phyloP scores from a whole-genome alignment of 371 early-diverging fungal species.

The Lichtheimia ramosa region DNA sequence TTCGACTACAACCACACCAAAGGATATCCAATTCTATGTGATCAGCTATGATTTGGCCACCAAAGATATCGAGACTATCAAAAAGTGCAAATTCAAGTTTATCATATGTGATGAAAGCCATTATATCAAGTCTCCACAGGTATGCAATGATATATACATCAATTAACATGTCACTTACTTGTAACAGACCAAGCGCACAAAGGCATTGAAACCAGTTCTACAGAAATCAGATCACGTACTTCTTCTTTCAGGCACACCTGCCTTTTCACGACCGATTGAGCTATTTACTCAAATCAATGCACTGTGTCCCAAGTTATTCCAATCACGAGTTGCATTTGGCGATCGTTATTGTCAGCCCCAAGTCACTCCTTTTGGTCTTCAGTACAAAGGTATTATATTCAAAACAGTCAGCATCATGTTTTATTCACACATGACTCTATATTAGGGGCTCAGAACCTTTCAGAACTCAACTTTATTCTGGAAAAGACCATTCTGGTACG shows the following conservation, averaged over 20 bases:
- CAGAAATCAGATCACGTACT: slow-evolving; percentile 40
- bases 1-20: neutral
- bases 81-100: slow-evolving; percentile 19
- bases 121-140: slow-evolving; percentile 49
- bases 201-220: slow-evolving; percentile 48
- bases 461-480: slow-evolving; percentile 58
- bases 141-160: slow-evolving; percentile 7
- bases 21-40: slow-evolving; percentile 33
- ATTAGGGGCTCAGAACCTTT: slow-evolving; percentile 49
- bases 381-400: slow-evolving; percentile 15
- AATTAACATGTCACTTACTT: neutral
- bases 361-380: slow-evolving; percentile 13
- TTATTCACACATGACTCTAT: too few species aligned
- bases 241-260: slow-evolving; percentile 60
- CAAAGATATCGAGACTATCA: slow-evolving; percentile 34
- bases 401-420: too few species aligned
- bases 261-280: slow-evolving; percentile 61
- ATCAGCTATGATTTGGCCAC: slow-evolving; percentile 41
- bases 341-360: slow-evolving; percentile 59
- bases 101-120: slow-evolving; percentile 53
- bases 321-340: slow-evolving; percentile 42
- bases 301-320: slow-evolving; percentile 39
- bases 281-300: slow-evolving; percentile 58
- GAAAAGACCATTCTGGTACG: slow-evolving; percentile 58
- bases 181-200: slow-evolving; percentile 44